Base-by-base conservation (phyloP, 208 protist species). In the Trypanosoma cruzi region DNA sequence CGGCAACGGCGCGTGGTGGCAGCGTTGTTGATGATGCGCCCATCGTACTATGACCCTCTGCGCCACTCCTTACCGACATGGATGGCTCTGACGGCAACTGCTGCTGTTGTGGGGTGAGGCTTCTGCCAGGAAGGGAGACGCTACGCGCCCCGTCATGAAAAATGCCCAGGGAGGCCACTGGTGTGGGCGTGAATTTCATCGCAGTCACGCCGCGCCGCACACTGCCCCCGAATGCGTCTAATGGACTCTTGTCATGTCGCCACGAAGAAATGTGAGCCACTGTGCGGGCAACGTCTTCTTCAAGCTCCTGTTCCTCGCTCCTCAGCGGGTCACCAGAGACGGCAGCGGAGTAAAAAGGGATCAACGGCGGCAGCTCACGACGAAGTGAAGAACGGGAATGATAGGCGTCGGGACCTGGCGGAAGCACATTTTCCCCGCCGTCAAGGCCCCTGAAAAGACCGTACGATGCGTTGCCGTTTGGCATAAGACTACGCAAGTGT, bases 401-500 rank as follows among this genome's bases (percentile, higher is more conserved):
- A 18, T 34, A 37, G 24, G 22, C 36, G 8, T 16, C 57, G 52
- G 32, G 7, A 34, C 5, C 22, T 42, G 34, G 0, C 28, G 11
- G 29, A 2, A 5, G 20, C 10, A 6, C 18, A 22, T 18, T 8
- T 20, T 57, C 53, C 10, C 26, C 53, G 24, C 14, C 29, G 13
- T 34, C 49, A 13, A 46, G 54, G 18, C 18, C 34, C 6, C 24
- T n/a, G 20, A 26, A 59, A n/a, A 54, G 64, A 20, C 55, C 24
- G 55, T 73, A 77, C 3, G 54, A 57, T 0, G 24, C 22, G 64
- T 84, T 77, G 22, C 74, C 79, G 56, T 80, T 70, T 50, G 56
- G 71, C 37, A 88, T 73, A 13, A 92, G 64, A 50, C 86, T 89
- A 24, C 81, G 77, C 44, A 93, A 58, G 56, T 93, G 79, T 16